Conservation (phyloP, 2,329 filamentous ascomycete species). For the Escovopsis weberi region DNA sequence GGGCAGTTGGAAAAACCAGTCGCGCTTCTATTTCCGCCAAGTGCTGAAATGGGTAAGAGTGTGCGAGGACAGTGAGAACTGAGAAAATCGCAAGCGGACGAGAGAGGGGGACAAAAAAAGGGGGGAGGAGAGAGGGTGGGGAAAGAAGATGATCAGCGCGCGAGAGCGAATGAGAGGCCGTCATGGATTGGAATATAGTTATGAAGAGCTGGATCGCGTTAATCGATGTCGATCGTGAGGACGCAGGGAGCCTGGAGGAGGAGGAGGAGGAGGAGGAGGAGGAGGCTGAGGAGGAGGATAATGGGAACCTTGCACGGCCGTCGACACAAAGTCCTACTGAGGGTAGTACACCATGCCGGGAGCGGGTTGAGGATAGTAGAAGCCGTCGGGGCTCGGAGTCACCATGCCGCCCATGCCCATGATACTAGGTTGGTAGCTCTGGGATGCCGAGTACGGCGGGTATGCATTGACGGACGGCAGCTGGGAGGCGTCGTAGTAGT, state of each 20-base stretch:
- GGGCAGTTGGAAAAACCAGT: no score
- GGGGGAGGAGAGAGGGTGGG: neutral
- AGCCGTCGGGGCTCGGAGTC: conserved; percentile 51
- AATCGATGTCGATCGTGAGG: neutral
- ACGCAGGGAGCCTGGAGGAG: no score
- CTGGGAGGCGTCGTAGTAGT: conserved; percentile 78
- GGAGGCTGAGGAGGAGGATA: conserved; percentile 9
- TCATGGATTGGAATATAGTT: conserved; percentile 7
- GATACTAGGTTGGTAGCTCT: conserved; percentile 40
- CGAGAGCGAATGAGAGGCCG: conserved; percentile 3
- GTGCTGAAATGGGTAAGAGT: no score
- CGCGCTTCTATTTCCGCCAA: no score
- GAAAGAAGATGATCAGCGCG: neutral
- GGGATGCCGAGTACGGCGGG: conserved; percentile 32
- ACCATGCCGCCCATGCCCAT: conserved; percentile 71
- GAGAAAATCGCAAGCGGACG: no score
- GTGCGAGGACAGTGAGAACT: no score
- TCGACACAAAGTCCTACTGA: conserved; percentile 30
- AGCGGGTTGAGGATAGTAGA: conserved; percentile 50
- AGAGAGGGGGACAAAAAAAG: no score
- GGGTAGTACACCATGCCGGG: conserved; percentile 47
- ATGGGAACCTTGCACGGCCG: conserved; percentile 9
- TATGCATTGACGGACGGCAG: conserved; percentile 40
- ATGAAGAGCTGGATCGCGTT: conserved; percentile 19
- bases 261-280: no score